A percentile compares a stretch with the other conserved stretches of the same genome.
These are phyloP conservation scores for Paxillus involutus DNA, from an alignment of 768 basidiomycete genomes.

Conservation along the genomic window DNA sequence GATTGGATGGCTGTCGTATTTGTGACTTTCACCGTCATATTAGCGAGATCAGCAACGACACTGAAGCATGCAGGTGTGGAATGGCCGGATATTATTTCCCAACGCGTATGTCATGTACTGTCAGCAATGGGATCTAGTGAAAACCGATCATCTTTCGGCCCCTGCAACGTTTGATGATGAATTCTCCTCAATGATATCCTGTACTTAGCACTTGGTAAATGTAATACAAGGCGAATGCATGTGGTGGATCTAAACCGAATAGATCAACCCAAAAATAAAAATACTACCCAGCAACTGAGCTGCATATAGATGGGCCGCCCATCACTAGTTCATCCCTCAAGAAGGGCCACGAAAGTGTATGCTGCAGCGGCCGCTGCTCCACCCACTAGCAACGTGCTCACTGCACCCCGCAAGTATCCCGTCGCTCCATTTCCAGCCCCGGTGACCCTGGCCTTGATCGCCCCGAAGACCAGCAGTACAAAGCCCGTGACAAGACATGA, in stretches of 20 bases:
- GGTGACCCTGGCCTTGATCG: slow-evolving; percentile 84
- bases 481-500: slow-evolving; percentile 81
- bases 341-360: slow-evolving; percentile 53
- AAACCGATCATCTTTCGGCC: not conserved
- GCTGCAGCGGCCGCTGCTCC: slow-evolving; percentile 84
- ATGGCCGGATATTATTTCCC: not conserved
- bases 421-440: slow-evolving; percentile 65
- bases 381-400: slow-evolving; percentile 86
- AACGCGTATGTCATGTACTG: not conserved
- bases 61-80: too few relatives aligned
- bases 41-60: not conserved
- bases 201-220: not conserved
- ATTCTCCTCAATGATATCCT: not conserved
- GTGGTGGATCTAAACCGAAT: not conserved
- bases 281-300: not conserved
- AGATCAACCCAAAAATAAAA: not conserved
- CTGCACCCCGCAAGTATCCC: slow-evolving; percentile 85
- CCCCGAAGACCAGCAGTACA: slow-evolving; percentile 87
- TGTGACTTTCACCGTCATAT: not conserved
- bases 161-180: not conserved
- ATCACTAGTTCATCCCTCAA: slow-evolving; percentile 34
- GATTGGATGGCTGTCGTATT: slow-evolving; percentile 6
- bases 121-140: too few relatives aligned
- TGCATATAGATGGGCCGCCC: not conserved
- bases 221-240: not conserved